Base-by-base conservation (phyloP, 495 filamentous ascomycete species). In the Xylaria grammica region DNA sequence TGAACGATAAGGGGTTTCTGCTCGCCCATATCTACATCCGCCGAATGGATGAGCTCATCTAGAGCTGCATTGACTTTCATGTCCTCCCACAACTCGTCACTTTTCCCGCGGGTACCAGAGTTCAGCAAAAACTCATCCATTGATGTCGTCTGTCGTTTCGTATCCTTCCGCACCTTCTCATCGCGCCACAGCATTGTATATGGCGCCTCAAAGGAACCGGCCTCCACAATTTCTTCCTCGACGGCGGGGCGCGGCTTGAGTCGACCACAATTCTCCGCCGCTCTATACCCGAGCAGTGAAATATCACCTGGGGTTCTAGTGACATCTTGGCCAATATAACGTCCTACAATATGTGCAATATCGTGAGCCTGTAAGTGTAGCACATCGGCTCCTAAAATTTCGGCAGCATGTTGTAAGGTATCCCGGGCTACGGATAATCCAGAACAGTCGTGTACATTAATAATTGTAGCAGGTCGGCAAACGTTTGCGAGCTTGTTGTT, bases 341-440 rank as follows among this genome's bases (percentile, higher is more conserved):
- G 84, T 30, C 87, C 90, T 44, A 90, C 84, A 44, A 98, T 79
- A 60, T 93, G 82, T 15, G 92, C 90, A 65, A 99, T 82, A 72
- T 93, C 91, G 65, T 90, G 87, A 15, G 93, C 88, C 74, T 90
- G 87, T 15, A 99, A 75, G 24, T 85, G 84, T 36, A 99, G 78
- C 5, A 97, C 71, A 73, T 98, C 91, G n/a, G 93, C 88, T 34
- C 79, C 76, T 13, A 90, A 62, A 19, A 85, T 80, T 11, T 76
- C 70, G 1, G 92, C 90, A 32, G 91, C 75, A 24, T 81, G 69
- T 15, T 74, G 62, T 9, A 82, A 55, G 13, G 82, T 63, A 17
- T 69, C 64, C 29, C 64, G 63, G 17, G 79, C 65, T 1, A 78
- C 61, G 4, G 62, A 67, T 26, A 60, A 67, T 0, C 77, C 77